phyloP scores from a whole-genome alignment of 2,329 filamentous ascomycete genomes.

The Xylariaceae sp. region DNA sequence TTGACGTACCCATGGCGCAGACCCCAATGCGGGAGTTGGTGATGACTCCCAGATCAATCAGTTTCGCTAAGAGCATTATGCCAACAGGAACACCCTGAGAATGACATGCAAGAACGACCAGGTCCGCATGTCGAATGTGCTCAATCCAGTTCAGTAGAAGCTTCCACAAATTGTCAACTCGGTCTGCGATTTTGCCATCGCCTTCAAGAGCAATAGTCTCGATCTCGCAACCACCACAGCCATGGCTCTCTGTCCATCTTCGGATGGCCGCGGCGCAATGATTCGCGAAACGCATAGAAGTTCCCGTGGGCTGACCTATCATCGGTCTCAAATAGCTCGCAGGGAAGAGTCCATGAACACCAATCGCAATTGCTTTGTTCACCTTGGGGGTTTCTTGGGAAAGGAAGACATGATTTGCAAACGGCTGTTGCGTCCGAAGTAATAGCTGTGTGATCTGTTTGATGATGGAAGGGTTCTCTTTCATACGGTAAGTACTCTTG shows the following conservation, averaged over 20 bases:
- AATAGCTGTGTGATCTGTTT: constrained; percentile 67
- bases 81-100: constrained; percentile 95
- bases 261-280: constrained; percentile 84
- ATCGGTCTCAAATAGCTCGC: constrained; percentile 86
- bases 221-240: constrained; percentile 78
- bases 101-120: constrained; percentile 91
- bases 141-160: constrained; percentile 94
- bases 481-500: constrained; percentile 68
- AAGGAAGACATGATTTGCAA: constrained; percentile 74
- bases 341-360: constrained; percentile 93
- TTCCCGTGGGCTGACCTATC: constrained; percentile 93
- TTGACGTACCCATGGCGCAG: constrained; percentile 70
- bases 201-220: constrained; percentile 95
- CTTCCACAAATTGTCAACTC: constrained; percentile 93
- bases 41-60: constrained; percentile 88
- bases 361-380: constrained; percentile 87
- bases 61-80: constrained; percentile 88
- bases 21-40: constrained; percentile 79
- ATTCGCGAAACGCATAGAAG: constrained; percentile 90
- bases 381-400: constrained; percentile 73
- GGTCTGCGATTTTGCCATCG: constrained; percentile 87
- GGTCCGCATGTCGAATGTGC: constrained; percentile 83
- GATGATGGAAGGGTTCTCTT: constrained; percentile 72
- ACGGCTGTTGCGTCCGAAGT: constrained; percentile 59
- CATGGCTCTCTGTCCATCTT: constrained; percentile 77